A percentile compares a stretch with the other conserved stretches of the same genome.
Conservation (phyloP, 108 stramenopile genomes). For the Pseudonitzschia multiseries region DNA sequence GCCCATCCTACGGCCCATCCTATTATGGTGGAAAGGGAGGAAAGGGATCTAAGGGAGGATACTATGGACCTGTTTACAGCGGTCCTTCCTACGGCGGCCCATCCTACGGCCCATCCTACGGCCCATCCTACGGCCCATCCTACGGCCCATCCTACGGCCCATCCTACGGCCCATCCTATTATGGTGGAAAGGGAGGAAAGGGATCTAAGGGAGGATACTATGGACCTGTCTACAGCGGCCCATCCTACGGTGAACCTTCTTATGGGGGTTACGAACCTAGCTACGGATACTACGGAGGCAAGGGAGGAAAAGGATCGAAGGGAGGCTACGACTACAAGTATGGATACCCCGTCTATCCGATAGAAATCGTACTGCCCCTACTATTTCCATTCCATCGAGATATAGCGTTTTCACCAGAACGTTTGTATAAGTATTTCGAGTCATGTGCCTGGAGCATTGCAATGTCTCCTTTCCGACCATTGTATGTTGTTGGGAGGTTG, state of each 20-base stretch:
- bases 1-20: not conserved
- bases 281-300: not conserved
- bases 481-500: conserved; percentile 3
- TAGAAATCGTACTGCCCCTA: not conserved
- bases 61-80: not conserved
- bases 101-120: not conserved
- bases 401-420: not conserved
- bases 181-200: not conserved
- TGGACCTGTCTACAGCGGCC: not conserved
- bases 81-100: not conserved
- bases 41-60: not conserved
- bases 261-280: not conserved
- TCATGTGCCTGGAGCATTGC: no score
- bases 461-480: no score
- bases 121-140: not conserved
- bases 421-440: not conserved
- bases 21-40: not conserved
- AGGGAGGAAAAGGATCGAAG: conserved; percentile 2
- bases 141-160: not conserved
- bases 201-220: not conserved
- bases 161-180: not conserved
- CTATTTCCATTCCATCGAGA: not conserved
- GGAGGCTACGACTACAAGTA: not conserved
- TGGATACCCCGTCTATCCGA: not conserved
- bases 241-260: not conserved